Conservation (phyloP, 805 yeast species). For the Yamadazyma nakazawae region DNA sequence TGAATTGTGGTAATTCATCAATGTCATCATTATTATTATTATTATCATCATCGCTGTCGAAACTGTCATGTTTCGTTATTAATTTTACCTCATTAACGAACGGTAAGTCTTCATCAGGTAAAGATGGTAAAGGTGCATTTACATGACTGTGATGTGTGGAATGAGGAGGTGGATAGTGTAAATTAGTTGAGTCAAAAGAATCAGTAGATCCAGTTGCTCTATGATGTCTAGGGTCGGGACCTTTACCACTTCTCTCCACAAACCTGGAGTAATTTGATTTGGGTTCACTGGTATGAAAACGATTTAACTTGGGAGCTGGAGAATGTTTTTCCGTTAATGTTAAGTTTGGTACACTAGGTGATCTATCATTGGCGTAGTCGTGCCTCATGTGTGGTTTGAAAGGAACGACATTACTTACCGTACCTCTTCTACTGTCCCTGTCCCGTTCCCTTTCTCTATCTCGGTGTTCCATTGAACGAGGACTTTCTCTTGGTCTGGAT, state of each 20-base stretch:
- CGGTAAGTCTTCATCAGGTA: constrained; percentile 31
- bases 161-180: constrained; percentile 4
- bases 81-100: constrained; percentile 34
- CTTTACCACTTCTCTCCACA: constrained; percentile 10
- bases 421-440: constrained; percentile 14
- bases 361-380: constrained; percentile 4
- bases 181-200: constrained; percentile 12
- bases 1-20: constrained; percentile 3
- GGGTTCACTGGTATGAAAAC: constrained; percentile 16
- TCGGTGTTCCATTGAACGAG: not conserved
- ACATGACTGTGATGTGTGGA: not conserved
- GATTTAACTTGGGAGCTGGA: constrained; percentile 16
- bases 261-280: constrained; percentile 12
- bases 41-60: constrained; percentile 4
- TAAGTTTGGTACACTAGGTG: constrained; percentile 20
- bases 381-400: constrained; percentile 14
- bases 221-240: constrained; percentile 1
- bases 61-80: constrained; percentile 14
- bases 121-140: constrained; percentile 11
- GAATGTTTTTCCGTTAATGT: constrained; percentile 3
- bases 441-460: constrained; percentile 5
- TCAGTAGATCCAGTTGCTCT: constrained; percentile 9
- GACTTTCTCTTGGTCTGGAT: constrained; percentile 3
- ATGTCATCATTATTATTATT: not conserved
- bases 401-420: constrained; percentile 23